These are phyloP conservation scores for Penicillium ucsense DNA, from an alignment of 495 filamentous ascomycete species.

Conservation along the genomic window DNA sequence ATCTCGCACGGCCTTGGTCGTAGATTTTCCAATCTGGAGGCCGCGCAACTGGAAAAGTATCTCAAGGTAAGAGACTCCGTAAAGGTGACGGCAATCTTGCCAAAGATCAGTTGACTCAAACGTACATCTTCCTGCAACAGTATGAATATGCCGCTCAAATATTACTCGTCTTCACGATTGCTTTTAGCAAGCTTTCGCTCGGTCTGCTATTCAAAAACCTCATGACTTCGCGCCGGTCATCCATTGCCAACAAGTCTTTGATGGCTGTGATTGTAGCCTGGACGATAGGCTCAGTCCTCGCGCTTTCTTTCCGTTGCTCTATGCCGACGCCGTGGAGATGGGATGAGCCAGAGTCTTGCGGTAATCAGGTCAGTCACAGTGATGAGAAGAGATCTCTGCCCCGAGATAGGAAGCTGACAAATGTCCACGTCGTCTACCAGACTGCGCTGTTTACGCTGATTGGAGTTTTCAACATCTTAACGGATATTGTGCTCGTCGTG, in stretches of 20 bases:
- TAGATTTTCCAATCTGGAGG: slow-evolving; percentile 6
- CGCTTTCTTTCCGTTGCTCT: slow-evolving; percentile 15
- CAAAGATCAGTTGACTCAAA: too few relatives aligned
- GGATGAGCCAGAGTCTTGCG: slow-evolving; percentile 6
- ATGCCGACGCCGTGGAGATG: slow-evolving; percentile 17
- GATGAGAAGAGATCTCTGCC: not conserved
- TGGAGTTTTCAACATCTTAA: slow-evolving; percentile 16
- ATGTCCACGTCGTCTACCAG: not conserved
- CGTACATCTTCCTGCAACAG: not conserved
- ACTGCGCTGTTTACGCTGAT: slow-evolving; percentile 12
- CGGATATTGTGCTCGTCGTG: slow-evolving; percentile 12
- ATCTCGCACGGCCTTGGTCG: slow-evolving; percentile 18
- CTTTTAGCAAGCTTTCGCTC: slow-evolving; percentile 16
- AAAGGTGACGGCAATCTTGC: too few relatives aligned
- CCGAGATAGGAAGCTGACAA: not conserved
- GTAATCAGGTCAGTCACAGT: slow-evolving; percentile 8
- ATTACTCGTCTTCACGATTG: slow-evolving; percentile 14
- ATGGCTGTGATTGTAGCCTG: slow-evolving; percentile 16
- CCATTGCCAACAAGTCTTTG: slow-evolving; percentile 7
- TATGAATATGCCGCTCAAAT: slow-evolving; percentile 23
- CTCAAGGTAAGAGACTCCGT: slow-evolving; percentile 8
- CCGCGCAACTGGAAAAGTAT: slow-evolving; percentile 3
- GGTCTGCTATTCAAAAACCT: slow-evolving; percentile 16
- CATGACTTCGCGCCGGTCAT: slow-evolving; percentile 8
- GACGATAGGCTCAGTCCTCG: slow-evolving; percentile 16